Evolutionary conservation across 192 early-diverging fungal genomes (phyloP).

Genomic region (Rhizophagus prolifer): DNA sequence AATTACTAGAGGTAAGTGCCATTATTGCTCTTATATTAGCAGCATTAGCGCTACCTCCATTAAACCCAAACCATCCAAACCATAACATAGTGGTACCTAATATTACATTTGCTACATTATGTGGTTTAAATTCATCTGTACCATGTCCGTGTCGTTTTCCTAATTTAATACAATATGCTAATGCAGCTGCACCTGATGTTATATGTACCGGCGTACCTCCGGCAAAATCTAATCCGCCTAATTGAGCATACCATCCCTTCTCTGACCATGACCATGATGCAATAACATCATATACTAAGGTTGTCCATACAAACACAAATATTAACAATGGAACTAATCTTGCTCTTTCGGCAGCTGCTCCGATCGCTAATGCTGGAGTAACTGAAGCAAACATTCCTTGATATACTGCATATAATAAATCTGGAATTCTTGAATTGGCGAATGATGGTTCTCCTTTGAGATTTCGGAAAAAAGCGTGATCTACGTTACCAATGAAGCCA

Average conservation of each 20-base stretch:
- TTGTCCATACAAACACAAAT: constrained; percentile 92
- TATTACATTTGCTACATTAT: constrained; percentile 91
- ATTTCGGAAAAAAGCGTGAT: constrained; percentile 67
- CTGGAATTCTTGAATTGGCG: constrained; percentile 66
- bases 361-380: constrained; percentile 88
- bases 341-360: constrained; percentile 86
- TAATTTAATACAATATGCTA: constrained; percentile 85
- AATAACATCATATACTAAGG: constrained; percentile 90
- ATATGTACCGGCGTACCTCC: constrained; percentile 98
- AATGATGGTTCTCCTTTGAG: constrained; percentile 49
- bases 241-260: constrained; percentile 69
- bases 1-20: constrained; percentile 83
- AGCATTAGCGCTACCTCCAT: constrained; percentile 81
- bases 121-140: constrained; percentile 71
- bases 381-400: constrained; percentile 94
- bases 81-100: constrained; percentile 87
- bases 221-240: constrained; percentile 91
- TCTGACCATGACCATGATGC: constrained; percentile 96
- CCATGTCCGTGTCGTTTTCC: constrained; percentile 81
- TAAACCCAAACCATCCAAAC: constrained; percentile 98
- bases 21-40: constrained; percentile 84
- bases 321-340: constrained; percentile 82
- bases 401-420: constrained; percentile 75
- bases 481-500: constrained; percentile 79
- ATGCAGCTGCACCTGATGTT: constrained; percentile 81